Evolutionary conservation across 805 yeast genomes (phyloP), one percentile per base, ranked within the genome.

Genomic region (Metschnikowia baotianmanensis): DNA sequence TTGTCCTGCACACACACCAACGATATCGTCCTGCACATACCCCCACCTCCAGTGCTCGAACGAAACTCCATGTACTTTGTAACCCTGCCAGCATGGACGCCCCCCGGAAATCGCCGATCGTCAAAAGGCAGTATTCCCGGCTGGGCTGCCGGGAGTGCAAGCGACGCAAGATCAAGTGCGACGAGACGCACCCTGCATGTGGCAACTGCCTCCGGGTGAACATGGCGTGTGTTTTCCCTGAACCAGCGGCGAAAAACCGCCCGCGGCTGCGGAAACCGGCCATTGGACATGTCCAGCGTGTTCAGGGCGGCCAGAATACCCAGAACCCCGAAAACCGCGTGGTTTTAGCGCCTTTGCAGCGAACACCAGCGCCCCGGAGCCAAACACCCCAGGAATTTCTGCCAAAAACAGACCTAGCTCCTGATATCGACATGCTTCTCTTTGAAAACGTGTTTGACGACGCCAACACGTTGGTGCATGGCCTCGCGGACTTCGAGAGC

Each of bases 131-230:
- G 39, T 51, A 51, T 42, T 50, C 54, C 8, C 52, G 55, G 19
- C 38, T 40, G 5, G 55, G 55, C n/a, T 51, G 55, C 40, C 32
- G 34, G 8, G 55, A 50, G 45, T 51, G 55, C 41, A 51, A 51
- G 42, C 46, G 54, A 18, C 54, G 55, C 34, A 51, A 51, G 28
- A 45, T 50, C 42, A 51, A 51, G 31, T 51, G 55, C 35, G 47
- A 51, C 34, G 55, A 51, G 42, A 45, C 21, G 31, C 47, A 40
- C 20, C 55, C 55, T 10, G 16, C 17, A n/a, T 51, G 55, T 35
- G 50, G 49, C 16, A 43, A 40, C 31, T 51, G 55, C 38, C 34
- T 21, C 25, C 46, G 52, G 15, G 49, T 42, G 16, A 29, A 39
- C 6, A 24, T 25, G 16, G 27, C 34, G 8, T 51, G 55, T 32